A percentile compares a stretch with the other conserved stretches of the same genome.
phyloP scores from a whole-genome alignment of 2,329 filamentous ascomycete genomes.

The Fusarium clavum region DNA sequence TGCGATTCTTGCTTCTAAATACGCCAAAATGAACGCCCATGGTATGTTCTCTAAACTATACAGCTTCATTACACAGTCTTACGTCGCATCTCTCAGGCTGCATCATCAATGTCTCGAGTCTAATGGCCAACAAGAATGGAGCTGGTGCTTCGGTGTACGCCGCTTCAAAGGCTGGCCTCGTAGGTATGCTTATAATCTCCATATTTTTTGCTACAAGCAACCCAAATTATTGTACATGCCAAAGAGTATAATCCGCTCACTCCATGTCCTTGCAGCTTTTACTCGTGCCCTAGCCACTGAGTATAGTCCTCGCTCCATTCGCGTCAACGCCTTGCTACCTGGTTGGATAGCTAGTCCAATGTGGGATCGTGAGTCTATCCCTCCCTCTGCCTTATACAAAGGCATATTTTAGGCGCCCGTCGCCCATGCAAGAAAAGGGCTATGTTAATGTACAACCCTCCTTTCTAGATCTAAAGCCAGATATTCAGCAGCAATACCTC shows the following conservation, averaged over 20 bases:
- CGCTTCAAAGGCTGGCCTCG: slow-evolving; percentile 82
- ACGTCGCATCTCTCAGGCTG: slow-evolving; percentile 58
- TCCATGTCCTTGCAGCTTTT: slow-evolving; percentile 62
- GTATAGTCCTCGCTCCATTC: slow-evolving; percentile 69
- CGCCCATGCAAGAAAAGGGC: slow-evolving; percentile 29
- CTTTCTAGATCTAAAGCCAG: slow-evolving; percentile 53
- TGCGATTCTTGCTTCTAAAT: slow-evolving; percentile 71
- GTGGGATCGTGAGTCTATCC: slow-evolving; percentile 70
- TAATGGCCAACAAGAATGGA: slow-evolving; percentile 77
- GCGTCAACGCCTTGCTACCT: slow-evolving; percentile 84
- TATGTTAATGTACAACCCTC: slow-evolving; percentile 56
- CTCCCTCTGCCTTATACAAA: slow-evolving; percentile 25
- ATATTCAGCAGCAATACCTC: slow-evolving; percentile 54
- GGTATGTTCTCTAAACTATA: slow-evolving; percentile 43
- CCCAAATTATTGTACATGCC: slow-evolving; percentile 41
- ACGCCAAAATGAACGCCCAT: slow-evolving; percentile 51
- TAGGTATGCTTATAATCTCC: slow-evolving; percentile 63
- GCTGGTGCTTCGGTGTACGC: slow-evolving; percentile 79
- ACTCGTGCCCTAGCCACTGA: slow-evolving; percentile 75
- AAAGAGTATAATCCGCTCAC: slow-evolving; percentile 29
- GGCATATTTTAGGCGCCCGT: slow-evolving; percentile 17
- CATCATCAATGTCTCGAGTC: slow-evolving; percentile 85
- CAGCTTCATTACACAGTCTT: slow-evolving; percentile 5
- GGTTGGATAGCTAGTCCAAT: slow-evolving; percentile 87
- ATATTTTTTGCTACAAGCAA: slow-evolving; percentile 32